Percentiles rank a stretch among this genome's conserved stretches.
Evolutionary conservation across 176 grass and related monocot species (phyloP).

Genomic region (Dendrocalamus sinicus): DNA sequence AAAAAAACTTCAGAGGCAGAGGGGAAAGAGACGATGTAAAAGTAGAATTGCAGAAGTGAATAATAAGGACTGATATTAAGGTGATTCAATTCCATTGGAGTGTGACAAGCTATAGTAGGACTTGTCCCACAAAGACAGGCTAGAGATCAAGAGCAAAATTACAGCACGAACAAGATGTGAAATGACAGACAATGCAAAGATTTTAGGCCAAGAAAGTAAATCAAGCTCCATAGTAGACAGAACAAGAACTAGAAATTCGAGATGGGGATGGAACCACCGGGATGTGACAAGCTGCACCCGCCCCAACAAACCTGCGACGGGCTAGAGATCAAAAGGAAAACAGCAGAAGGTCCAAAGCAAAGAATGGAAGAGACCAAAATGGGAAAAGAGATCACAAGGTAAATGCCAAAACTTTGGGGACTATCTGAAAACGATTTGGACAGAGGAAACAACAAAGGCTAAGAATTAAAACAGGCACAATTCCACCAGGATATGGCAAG

Average conservation of each 20-base stretch:
- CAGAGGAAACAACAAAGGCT: slow-evolving; percentile 40
- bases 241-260: slow-evolving; percentile 23
- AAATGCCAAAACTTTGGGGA: slow-evolving; percentile 30
- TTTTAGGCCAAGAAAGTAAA: slow-evolving; percentile 28
- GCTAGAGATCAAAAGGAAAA: slow-evolving; percentile 32
- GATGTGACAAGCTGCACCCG: slow-evolving; percentile 43
- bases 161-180: slow-evolving; percentile 28
- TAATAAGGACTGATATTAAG: slow-evolving; percentile 8
- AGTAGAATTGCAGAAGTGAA: slow-evolving; percentile 17
- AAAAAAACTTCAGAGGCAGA: background rate
- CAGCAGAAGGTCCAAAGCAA: background rate
- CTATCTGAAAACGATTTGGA: slow-evolving; percentile 16
- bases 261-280: slow-evolving; percentile 30
- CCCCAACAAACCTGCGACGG: background rate
- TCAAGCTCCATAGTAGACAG: slow-evolving; percentile 11
- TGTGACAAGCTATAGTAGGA: slow-evolving; percentile 27
- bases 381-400: slow-evolving; percentile 26
- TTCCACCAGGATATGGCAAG: slow-evolving; percentile 45
- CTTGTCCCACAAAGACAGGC: background rate
- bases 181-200: slow-evolving; percentile 3
- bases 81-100: slow-evolving; percentile 15
- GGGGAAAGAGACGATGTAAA: background rate
- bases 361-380: slow-evolving; percentile 38
- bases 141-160: slow-evolving; percentile 32
- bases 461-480: slow-evolving; percentile 6